Base-by-base conservation (phyloP, 1,284 basidiomycete genomes). In the Cutaneotrichosporon cyanovorans region DNA sequence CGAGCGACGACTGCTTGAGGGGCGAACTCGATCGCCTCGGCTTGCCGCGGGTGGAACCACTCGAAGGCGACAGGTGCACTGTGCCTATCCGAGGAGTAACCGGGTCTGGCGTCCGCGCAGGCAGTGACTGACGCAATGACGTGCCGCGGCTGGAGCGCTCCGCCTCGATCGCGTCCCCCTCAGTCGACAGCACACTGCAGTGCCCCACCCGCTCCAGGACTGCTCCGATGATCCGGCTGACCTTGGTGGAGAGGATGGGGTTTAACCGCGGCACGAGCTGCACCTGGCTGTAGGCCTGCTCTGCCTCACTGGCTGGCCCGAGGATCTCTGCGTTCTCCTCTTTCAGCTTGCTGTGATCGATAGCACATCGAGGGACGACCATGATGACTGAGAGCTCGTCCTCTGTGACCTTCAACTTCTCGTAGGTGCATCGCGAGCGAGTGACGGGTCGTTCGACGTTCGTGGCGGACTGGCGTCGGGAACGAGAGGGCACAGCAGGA, bases 341-440 rank as follows among this genome's bases (percentile, higher is more conserved):
- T 47, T 31, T 48, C 44, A 19, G 31, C 25, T 58, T 53, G 10
- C 21, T 19, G 20, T 58, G 55, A 19, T 50, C 47, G 15, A 63
- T 36, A 6, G 61, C 48, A 35, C 65, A 68, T 33, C 61, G 59
- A 1, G 65, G 65, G 2, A 57, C 61, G 9, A 68, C 49, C 2
- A 68, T 45, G n/a, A 56, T 48, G 4, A 58, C 61, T 6, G 50
- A 40, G 14, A 58, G 34, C 7, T 55, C 62, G 12, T 56, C 50
- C 14, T 56, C 55, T 4, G 39, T 19, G 3, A 67, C 38, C 3
- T 46, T 49, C 3, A 65, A 46, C 40, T 65, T 64, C 34, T 61
- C 54, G 44, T 65, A 65, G 22, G 37, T 50, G 46, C 65, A 68
- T 23, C 61, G 60, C 1, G 62, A 63, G 7, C 65, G 58, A 12